These are phyloP conservation scores for Hondaea fermentalgiana DNA, from an alignment of 108 stramenopile genomes.

Conservation along the genomic window DNA sequence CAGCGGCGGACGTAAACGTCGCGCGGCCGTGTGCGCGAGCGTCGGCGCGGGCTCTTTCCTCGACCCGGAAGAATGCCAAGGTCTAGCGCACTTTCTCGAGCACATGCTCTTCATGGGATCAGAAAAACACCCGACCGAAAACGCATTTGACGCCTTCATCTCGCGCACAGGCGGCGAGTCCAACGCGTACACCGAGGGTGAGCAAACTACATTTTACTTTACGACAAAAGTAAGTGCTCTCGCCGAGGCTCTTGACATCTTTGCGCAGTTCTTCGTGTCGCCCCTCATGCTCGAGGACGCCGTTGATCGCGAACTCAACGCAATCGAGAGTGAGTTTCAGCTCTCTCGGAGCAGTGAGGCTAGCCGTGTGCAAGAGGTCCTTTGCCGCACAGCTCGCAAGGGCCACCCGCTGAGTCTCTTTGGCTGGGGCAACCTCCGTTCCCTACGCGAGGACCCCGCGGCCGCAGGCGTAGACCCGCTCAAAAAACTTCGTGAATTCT, in stretches of 20 bases:
- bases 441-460: conserved; percentile 65
- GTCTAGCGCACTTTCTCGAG: conserved; percentile 85
- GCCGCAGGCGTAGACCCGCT: conserved; percentile 51
- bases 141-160: conserved; percentile 70
- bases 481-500: conserved; percentile 68
- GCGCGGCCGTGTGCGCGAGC: conserved; percentile 69
- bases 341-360: conserved; percentile 77
- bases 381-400: conserved; percentile 58
- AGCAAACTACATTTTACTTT: conserved; percentile 81
- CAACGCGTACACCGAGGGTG: conserved; percentile 90
- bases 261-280: conserved; percentile 77
- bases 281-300: conserved; percentile 71
- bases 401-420: conserved; percentile 70
- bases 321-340: conserved; percentile 88
- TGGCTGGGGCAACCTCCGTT: conserved; percentile 84
- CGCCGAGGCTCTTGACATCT: conserved; percentile 82
- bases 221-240: conserved; percentile 74
- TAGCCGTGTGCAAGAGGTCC: conserved; percentile 67
- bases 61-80: conserved; percentile 77
- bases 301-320: conserved; percentile 77
- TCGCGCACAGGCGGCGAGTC: conserved; percentile 75
- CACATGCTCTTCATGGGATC: conserved; percentile 67
- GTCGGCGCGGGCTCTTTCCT: conserved; percentile 80
- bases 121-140: conserved; percentile 74
- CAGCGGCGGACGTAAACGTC: neutral